phyloP scores from a whole-genome alignment of 768 basidiomycete species.

The Lyophyllum semitale region DNA sequence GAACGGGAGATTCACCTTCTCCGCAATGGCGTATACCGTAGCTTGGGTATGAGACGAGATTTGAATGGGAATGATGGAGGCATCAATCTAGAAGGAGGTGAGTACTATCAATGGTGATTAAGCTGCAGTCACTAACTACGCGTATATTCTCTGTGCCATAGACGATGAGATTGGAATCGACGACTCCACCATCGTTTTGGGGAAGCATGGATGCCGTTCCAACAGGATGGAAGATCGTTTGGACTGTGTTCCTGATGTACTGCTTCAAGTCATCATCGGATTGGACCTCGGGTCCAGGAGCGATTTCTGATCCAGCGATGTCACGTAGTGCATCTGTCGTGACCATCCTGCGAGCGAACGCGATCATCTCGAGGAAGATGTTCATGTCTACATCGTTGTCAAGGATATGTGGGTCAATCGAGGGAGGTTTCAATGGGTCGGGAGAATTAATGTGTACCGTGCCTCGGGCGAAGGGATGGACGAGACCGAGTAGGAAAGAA shows the following conservation, averaged over 20 bases:
- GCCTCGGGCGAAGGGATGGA: constrained; percentile 42
- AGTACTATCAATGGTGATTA: not conserved
- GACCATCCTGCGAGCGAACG: constrained; percentile 15
- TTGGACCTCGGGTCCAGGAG: not conserved
- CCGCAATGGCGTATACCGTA: constrained; percentile 20
- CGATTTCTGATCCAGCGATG: not conserved
- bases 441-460: constrained; percentile 30
- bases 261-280: not conserved
- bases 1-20: constrained; percentile 23
- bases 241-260: not conserved
- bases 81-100: constrained; percentile 14
- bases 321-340: not conserved
- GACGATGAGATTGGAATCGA: constrained; percentile 33
- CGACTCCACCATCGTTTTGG: constrained; percentile 31
- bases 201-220: constrained; percentile 7
- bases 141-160: constrained; percentile 37
- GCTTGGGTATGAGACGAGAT: constrained; percentile 14
- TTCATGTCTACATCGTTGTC: constrained; percentile 21
- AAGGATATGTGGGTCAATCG: constrained; percentile 18
- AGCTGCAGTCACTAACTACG: constrained; percentile 24
- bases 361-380: constrained; percentile 23
- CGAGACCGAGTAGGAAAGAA: constrained; percentile 20
- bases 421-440: constrained; percentile 16
- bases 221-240: constrained; percentile 2
- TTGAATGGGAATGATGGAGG: constrained; percentile 19